Evolutionary conservation across 1,139 yeast genomes (phyloP).

Genomic region (Blastobotrys aristatus): DNA sequence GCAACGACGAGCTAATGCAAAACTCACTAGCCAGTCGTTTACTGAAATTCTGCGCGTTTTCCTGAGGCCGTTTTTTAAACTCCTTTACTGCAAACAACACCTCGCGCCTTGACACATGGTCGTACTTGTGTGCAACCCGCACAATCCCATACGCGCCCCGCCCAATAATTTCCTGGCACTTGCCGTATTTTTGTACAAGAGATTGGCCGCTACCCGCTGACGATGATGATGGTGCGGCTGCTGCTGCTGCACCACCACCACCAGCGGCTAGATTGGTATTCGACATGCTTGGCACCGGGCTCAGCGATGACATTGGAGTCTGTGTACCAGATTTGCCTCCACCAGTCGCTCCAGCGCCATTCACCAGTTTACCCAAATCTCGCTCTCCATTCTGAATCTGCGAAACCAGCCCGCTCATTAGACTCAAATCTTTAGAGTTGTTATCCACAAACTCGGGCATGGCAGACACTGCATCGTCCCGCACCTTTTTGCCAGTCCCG

Average conservation of each 20-base stretch:
- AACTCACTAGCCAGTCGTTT: constrained; percentile 79
- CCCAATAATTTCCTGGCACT: constrained; percentile 74
- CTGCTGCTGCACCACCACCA: no score
- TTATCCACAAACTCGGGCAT: constrained; percentile 60
- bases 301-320: not conserved
- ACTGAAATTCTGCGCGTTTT: constrained; percentile 54
- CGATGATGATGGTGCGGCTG: constrained; percentile 30
- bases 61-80: constrained; percentile 54
- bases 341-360: not conserved
- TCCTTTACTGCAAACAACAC: constrained; percentile 77
- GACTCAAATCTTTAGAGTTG: constrained; percentile 48
- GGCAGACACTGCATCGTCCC: constrained; percentile 79
- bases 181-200: constrained; percentile 67
- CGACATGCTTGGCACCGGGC: not conserved
- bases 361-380: constrained; percentile 21
- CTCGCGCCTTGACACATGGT: constrained; percentile 41
- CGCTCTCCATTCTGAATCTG: constrained; percentile 45
- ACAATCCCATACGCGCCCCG: constrained; percentile 85
- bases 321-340: not conserved
- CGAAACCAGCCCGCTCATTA: constrained; percentile 74
- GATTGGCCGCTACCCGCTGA: constrained; percentile 31
- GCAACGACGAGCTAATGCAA: constrained; percentile 75
- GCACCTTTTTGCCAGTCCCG: constrained; percentile 64
- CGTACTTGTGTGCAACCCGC: constrained; percentile 58
- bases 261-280: not conserved